Base-by-base conservation (phyloP, 2,329 filamentous ascomycete genomes). In the Sphaerulina vaccinii region DNA sequence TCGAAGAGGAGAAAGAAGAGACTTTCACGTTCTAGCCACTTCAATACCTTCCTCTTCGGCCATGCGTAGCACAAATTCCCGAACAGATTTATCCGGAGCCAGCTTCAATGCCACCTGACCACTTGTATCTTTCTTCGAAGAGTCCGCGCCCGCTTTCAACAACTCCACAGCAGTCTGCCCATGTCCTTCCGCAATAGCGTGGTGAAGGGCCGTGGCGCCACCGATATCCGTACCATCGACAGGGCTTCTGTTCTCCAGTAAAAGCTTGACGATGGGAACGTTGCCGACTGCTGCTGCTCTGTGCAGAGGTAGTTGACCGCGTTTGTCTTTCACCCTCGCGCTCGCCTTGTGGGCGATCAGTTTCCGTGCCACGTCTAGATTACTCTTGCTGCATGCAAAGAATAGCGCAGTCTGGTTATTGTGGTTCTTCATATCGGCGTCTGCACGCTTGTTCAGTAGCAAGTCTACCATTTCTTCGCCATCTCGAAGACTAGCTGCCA, bases 301-400 rank as follows among this genome's bases (percentile, higher is more conserved):
- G 71, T 99, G 95, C 21, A 99, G 79, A 5, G 95, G 81, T 51
- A 96, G 83, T 68, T 96, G 92, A n/a, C 89, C 88, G 23, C 90
- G 82, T 65, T 83, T 87, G 68, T 99, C 93, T 58, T 88, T 88
- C 2, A 91, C 79, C 21, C 92, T 79, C 1, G 90, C 82, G 3
- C 86, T 90, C 10, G 90, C 92, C 52, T 87, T 86, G 62, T 84
- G 79, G 15, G 80, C 78, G 33, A 99, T 73, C n/a, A 99, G 80
- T 52, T 83, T 83, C 42, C 85, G 85, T 21, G 90, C 90, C 5
- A 87, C 79, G 58, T 95, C 88, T 38, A 96, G 75, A 67, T 95
- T 91, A 64, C 83, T 83, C 71, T 99, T 99, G 24, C 90, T 96
- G 11, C 88, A 86, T 42, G 90, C 84, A 67, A 97, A 96, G 71